Evolutionary conservation across 2,329 filamentous ascomycete species (phyloP), one percentile per base, ranked within the genome.

Genomic region (Plectosphaerella cucumerina): DNA sequence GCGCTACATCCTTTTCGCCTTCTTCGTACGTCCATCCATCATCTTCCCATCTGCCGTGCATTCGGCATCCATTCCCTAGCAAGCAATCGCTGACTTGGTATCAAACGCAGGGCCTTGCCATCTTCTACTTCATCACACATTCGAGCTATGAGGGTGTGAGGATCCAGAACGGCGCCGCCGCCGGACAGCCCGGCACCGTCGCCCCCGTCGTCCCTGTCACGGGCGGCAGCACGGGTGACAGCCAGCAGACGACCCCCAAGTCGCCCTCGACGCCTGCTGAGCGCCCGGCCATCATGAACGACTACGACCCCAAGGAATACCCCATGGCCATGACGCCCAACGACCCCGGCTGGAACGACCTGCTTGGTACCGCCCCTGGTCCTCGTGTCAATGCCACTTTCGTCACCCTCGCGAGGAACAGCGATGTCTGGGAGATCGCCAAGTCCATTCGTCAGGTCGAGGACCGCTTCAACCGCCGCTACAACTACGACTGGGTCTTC

Each of bases 401-500:
- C 65, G 91, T 99, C 49, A 96, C 92, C 20, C 82, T 99, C 54
- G 94, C 94, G 49, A 87, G 94, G 63, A 99, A 99, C 74, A 80
- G 77, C 50, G 94, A 99, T 65, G 75, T 97, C 23, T 99, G 94
- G 94, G 94, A 99, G 47, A 96, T 99, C 65, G 89, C 91, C 55
- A 85, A 90, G 64, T 97, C 92, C 12, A 99, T 99, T 65, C 90
- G 94, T 51, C 90, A 96, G 65, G 85, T 99, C 51, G 94, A 99
- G 73, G 94, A 99, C 70, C 89, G 94, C 65, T 99, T 99, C 84
- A 99, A 99, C 76, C 84, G 85, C 63, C 89, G 93, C 63, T 97
- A 89, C 76, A 86, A 96, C 76, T 99, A 99, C 73, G 93, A 97
- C 68, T 99, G 95, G 95, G 93, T 99, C 49, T 99, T 99, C 75